Conservation (phyloP, 2,329 filamentous ascomycete species). For the Dactylellina leptospora region DNA sequence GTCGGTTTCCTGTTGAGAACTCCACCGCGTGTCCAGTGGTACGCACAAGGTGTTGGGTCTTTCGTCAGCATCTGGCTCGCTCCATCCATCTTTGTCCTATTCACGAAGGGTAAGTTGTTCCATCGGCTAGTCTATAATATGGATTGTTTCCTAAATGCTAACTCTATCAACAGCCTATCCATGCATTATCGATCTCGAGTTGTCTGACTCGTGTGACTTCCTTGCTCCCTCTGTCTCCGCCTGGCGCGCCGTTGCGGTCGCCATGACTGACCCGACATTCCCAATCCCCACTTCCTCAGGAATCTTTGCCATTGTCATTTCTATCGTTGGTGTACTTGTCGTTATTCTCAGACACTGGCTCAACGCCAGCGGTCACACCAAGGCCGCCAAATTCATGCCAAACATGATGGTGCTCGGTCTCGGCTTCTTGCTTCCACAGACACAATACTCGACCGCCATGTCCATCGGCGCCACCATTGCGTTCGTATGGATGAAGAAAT, state of each 20-base stretch:
- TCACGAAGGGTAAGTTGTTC: slow-evolving; percentile 63
- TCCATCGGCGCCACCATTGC: slow-evolving; percentile 67
- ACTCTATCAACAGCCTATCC: slow-evolving; percentile 67
- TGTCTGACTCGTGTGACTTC: slow-evolving; percentile 67
- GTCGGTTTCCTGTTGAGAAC: slow-evolving; percentile 74
- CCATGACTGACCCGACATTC: slow-evolving; percentile 68
- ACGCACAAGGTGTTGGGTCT: slow-evolving; percentile 71
- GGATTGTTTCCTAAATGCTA: too few species aligned
- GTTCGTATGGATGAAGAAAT: slow-evolving; percentile 67
- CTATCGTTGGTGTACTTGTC: slow-evolving; percentile 65
- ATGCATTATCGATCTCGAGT: slow-evolving; percentile 67
- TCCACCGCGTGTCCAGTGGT: slow-evolving; percentile 72
- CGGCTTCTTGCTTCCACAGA: slow-evolving; percentile 68
- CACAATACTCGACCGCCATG: slow-evolving; percentile 69
- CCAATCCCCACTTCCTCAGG: slow-evolving; percentile 67
- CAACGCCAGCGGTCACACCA: slow-evolving; percentile 65
- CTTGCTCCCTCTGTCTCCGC: slow-evolving; percentile 71
- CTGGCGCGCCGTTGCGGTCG: slow-evolving; percentile 72
- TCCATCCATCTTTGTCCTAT: slow-evolving; percentile 73
- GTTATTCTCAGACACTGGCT: slow-evolving; percentile 67
- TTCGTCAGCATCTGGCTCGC: slow-evolving; percentile 73
- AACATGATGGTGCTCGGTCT: slow-evolving; percentile 72
- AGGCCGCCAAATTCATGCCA: slow-evolving; percentile 66
- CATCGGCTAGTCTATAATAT: too few species aligned
- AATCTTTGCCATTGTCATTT: slow-evolving; percentile 69